Conservation (phyloP, 305 asterid species). For the Fraxinus nigra region DNA sequence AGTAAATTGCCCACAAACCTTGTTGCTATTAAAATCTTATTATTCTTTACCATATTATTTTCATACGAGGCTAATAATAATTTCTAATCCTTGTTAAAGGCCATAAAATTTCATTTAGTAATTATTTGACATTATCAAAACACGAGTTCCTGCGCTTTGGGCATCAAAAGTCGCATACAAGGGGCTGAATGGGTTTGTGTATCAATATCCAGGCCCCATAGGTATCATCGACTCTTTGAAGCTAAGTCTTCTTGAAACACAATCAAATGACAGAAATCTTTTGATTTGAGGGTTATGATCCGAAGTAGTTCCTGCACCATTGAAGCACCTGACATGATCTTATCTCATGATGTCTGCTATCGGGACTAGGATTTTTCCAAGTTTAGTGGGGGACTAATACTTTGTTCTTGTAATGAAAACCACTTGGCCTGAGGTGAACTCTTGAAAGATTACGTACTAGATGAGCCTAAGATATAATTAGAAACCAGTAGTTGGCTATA, state of each 20-base stretch:
- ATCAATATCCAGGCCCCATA: not conserved
- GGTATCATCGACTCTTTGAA: not conserved
- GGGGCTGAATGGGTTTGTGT: not conserved
- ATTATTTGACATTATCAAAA: not conserved
- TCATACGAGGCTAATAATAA: not conserved
- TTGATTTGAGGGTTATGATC: not conserved
- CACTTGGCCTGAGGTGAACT: not conserved
- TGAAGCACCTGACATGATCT: constrained; percentile 7
- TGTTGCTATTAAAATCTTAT: not conserved
- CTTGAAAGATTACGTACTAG: not conserved
- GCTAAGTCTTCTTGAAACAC: not conserved
- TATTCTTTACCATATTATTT: not conserved
- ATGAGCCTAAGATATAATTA: not conserved
- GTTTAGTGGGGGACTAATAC: not conserved
- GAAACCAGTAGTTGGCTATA: not conserved
- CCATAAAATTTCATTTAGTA: not conserved
- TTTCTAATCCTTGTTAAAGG: not conserved
- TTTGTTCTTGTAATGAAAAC: not conserved
- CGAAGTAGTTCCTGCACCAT: not conserved
- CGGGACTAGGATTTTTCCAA: not conserved
- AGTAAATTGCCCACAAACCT: not conserved
- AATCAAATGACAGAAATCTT: not conserved
- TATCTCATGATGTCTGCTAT: not conserved
- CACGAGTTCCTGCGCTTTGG: not conserved
- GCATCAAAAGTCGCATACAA: not conserved